phyloP scores from a whole-genome alignment of 768 basidiomycete species.

The Leccinum boreale region DNA sequence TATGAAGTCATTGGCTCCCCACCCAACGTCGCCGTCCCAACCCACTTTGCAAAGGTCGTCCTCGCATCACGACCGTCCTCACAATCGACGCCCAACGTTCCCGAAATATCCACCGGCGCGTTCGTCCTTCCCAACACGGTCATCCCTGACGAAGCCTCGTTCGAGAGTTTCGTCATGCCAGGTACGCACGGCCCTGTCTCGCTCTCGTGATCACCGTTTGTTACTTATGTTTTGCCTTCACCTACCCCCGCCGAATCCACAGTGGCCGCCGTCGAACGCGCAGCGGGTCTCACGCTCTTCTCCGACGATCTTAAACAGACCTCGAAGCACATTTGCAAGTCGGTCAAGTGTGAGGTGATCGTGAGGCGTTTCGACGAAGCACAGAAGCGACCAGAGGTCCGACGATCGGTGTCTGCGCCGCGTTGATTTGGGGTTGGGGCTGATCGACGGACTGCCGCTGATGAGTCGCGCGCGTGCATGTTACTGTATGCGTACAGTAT shows the following conservation, averaged over 20 bases:
- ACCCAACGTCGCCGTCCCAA: constrained; percentile 89
- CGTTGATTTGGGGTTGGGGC: not conserved
- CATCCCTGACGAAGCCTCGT: constrained; percentile 79
- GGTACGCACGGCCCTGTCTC: constrained; percentile 39
- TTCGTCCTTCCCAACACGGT: constrained; percentile 95
- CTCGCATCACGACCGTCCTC: constrained; percentile 73
- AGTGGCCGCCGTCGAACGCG: constrained; percentile 89
- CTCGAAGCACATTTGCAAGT: constrained; percentile 86
- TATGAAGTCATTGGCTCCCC: constrained; percentile 95
- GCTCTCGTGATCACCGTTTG: not conserved
- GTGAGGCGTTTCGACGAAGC: constrained; percentile 91
- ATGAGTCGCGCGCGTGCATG: not conserved
- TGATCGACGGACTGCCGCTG: not conserved
- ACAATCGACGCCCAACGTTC: constrained; percentile 62
- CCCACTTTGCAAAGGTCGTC: constrained; percentile 97
- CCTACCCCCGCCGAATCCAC: not conserved
- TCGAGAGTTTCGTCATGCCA: constrained; percentile 80
- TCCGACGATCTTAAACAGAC: constrained; percentile 70
- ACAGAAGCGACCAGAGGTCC: constrained; percentile 58
- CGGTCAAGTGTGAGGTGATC: constrained; percentile 83
- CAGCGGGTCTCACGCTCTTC: constrained; percentile 86
- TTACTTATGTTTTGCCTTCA: not conserved
- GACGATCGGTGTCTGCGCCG: constrained; percentile 50
- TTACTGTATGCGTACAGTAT: not conserved
- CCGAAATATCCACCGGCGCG: constrained; percentile 84